Percentiles rank a stretch among this genome's conserved stretches.
phyloP scores from a whole-genome alignment of 139 green algal genomes.

The Pseudopediastrum boryanum region DNA sequence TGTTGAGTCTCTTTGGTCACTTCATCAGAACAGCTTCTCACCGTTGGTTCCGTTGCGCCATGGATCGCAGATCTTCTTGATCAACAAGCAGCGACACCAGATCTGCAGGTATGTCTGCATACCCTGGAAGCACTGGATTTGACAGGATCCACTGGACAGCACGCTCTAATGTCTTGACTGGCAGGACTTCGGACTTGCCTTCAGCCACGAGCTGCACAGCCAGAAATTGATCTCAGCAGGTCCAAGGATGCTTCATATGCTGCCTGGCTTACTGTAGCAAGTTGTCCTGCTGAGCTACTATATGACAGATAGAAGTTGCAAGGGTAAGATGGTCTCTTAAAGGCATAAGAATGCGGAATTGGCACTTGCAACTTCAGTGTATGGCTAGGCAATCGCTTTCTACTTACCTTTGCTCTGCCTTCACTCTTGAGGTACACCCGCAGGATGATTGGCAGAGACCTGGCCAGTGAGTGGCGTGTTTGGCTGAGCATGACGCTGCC shows the following conservation, averaged over 20 bases:
- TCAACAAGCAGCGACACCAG: no score
- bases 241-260: no score
- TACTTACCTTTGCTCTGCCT: conserved; percentile 13
- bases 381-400: background rate
- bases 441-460: conserved; percentile 24
- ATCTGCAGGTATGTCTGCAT: conserved; percentile 6
- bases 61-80: no score
- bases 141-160: conserved; percentile 1
- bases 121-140: conserved; percentile 36
- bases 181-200: conserved; percentile 14
- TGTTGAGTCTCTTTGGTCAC: no score
- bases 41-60: no score
- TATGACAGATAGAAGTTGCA: background rate
- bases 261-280: background rate
- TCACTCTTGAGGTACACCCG: conserved; percentile 18
- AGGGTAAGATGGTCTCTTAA: background rate
- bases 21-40: no score
- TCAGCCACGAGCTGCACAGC: conserved; percentile 14
- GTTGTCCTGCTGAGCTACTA: background rate
- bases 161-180: conserved; percentile 2
- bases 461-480: conserved; percentile 7
- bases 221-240: no score
- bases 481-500: conserved; percentile 5
- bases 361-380: background rate
- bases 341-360: background rate